Conservation (phyloP, 305 asterid species). For the Solanum hybrid region DNA sequence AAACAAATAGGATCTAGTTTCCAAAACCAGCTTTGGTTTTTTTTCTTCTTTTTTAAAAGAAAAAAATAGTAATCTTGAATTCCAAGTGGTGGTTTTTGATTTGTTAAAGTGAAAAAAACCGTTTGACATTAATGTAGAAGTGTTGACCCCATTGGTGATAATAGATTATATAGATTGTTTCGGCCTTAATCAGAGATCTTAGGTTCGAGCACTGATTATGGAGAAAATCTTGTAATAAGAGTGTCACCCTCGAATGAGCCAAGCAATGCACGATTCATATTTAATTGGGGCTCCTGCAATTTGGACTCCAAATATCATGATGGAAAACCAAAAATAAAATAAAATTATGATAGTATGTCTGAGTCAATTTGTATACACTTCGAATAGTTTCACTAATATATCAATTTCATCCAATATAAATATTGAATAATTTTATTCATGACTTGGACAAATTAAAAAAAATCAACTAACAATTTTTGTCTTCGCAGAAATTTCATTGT, state of each 20-base stretch:
- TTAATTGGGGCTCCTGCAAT: neutral
- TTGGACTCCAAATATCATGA: neutral
- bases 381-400: neutral
- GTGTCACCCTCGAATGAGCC: no score
- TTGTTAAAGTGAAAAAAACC: constrained; percentile 21
- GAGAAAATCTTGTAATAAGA: no score
- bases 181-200: no score
- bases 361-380: no score
- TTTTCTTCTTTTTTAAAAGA: neutral
- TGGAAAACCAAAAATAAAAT: neutral
- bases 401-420: neutral
- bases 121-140: constrained; percentile 28
- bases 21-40: constrained; percentile 13
- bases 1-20: constrained; percentile 20
- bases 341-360: neutral
- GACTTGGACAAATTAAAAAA: neutral
- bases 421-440: neutral
- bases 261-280: no score
- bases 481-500: neutral
- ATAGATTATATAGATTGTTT: neutral
- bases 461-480: no score
- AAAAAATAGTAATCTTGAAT: neutral
- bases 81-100: constrained; percentile 21
- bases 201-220: no score
- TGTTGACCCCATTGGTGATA: neutral